Percentiles rank a stretch among this genome's conserved stretches.
Evolutionary conservation across 2,329 filamentous ascomycete genomes (phyloP).

Genomic region (Akanthomyces muscarius): DNA sequence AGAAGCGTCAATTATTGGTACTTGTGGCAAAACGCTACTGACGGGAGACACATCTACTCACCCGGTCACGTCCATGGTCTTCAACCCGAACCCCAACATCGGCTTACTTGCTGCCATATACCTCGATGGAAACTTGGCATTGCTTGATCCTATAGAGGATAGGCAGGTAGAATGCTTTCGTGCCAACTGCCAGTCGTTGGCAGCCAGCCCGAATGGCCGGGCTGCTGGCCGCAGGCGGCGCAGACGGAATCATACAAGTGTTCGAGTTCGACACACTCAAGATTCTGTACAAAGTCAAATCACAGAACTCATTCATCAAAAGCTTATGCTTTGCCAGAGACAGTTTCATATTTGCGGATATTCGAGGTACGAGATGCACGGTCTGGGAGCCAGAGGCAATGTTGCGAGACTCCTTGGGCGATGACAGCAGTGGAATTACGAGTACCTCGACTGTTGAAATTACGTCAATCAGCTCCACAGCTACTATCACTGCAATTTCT

Average conservation of each 20-base stretch:
- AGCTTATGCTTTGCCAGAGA: conserved; percentile 31
- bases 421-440: conserved; percentile 26
- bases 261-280: conserved; percentile 29
- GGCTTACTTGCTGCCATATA: conserved; percentile 30
- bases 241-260: conserved; percentile 26
- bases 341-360: conserved; percentile 31
- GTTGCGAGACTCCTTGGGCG: conserved; percentile 24
- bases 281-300: conserved; percentile 27
- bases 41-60: conserved; percentile 29
- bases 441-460: conserved; percentile 24
- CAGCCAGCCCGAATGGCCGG: conserved; percentile 29
- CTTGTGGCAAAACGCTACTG: conserved; percentile 31
- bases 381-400: conserved; percentile 34
- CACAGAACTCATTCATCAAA: conserved; percentile 27
- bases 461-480: conserved; percentile 23
- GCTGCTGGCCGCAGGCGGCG: conserved; percentile 27
- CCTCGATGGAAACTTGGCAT: conserved; percentile 30
- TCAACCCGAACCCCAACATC: conserved; percentile 33
- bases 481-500: conserved; percentile 28
- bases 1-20: conserved; percentile 29
- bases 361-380: conserved; percentile 32
- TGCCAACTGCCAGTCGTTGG: conserved; percentile 29
- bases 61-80: conserved; percentile 28
- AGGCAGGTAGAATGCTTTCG: conserved; percentile 25
- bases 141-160: conserved; percentile 29